Percentiles rank a stretch among this genome's conserved stretches.
phyloP scores from a whole-genome alignment of 257 asterid genomes.

The Solanum clarkiae region DNA sequence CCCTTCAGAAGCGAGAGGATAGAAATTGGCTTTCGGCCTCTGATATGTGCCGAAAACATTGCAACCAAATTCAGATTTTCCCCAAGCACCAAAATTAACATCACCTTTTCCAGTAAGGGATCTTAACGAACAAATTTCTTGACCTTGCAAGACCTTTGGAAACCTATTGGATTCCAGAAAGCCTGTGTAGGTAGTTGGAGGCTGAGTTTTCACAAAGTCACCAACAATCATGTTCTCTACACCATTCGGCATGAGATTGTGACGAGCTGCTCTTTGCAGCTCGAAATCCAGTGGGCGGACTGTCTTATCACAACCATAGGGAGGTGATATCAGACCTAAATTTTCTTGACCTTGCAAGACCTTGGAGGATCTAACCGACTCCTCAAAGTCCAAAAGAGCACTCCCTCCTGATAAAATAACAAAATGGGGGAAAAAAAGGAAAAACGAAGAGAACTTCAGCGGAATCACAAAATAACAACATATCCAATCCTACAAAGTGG shows the following conservation, averaged over 20 bases:
- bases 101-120: conserved; percentile 55
- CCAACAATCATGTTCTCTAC: conserved; percentile 34
- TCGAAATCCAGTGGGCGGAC: conserved; percentile 60
- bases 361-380: conserved; percentile 82
- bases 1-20: conserved; percentile 89
- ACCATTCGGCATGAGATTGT: conserved; percentile 31
- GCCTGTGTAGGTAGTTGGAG: conserved; percentile 60
- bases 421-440: background rate
- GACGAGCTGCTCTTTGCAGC: conserved; percentile 29
- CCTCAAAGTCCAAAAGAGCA: conserved; percentile 85
- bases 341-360: conserved; percentile 99
- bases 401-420: conserved; percentile 37
- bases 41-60: conserved; percentile 26
- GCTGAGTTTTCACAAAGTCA: conserved; percentile 44
- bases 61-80: conserved; percentile 45
- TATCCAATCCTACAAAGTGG: background rate
- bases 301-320: conserved; percentile 47
- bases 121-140: conserved; percentile 88
- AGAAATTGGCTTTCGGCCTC: conserved; percentile 38
- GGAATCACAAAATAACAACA: background rate
- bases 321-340: conserved; percentile 52
- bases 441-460: background rate
- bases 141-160: conserved; percentile 99
- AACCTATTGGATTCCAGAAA: conserved; percentile 83
- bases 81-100: conserved; percentile 37